Base-by-base conservation (phyloP, 2,329 filamentous ascomycete species). In the Arachnomyces sp. region DNA sequence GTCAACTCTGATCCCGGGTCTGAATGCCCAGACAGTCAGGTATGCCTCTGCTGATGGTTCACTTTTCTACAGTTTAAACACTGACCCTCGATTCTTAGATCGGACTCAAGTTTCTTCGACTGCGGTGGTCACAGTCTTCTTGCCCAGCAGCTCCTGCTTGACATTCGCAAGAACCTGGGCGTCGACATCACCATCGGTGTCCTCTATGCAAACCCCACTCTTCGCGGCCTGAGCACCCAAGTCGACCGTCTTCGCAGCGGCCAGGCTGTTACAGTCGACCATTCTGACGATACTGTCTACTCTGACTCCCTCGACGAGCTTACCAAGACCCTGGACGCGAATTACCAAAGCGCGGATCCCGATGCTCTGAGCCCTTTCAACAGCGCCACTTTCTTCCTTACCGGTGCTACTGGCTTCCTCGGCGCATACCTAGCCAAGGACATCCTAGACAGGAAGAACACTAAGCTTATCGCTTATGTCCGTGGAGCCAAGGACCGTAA, bases 371-470 rank as follows among this genome's bases (percentile, higher is more conserved):
- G 49, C 2, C 31, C 54, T 9, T 49, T 59, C 8, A 25, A 25
- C 21, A 9, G 21, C 21, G 63, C 70, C 3, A 87, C 82, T 0
- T 72, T 92, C 8, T 84, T 95, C 61, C 66, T 95, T 4, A 95
- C 89, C 2, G 88, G 90, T 33, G 87, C 86, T 3, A 95, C 89
- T 4, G 89, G 89, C 2, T 95, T 95, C 69, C 65, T 95, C 14
- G 89, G 89, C 18, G 76, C 85, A 0, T 93, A 88, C 55, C 69
- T 95, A 8, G 68, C 93, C 25, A 75, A 75, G 40, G 86, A 94
- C 40, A 63, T 95, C 1, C 72, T 95, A 1, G 74, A 75, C 30
- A 72, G 82, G 16, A 66, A 69, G 8, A 65, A 66, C 12, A 67
- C 77, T 11, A 80, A 75, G 49, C 72, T 94, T 7, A 78, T 94